Evolutionary conservation across 208 protist species (phyloP).

Genomic region (Acanthamoeba healyi): DNA sequence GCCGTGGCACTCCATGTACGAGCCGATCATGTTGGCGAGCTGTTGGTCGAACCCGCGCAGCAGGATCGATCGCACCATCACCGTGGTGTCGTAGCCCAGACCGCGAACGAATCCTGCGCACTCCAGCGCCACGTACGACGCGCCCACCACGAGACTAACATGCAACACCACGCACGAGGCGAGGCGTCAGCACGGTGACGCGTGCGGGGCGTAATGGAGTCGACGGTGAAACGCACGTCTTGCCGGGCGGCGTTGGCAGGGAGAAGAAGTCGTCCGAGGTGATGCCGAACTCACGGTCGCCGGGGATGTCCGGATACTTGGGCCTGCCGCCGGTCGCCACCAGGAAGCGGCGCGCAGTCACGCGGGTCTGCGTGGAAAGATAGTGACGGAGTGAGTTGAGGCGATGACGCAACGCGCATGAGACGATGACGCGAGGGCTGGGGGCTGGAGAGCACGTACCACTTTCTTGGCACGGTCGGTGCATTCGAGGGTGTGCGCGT

Average conservation of each 20-base stretch:
- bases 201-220: too few relatives aligned
- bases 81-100: slow-evolving; percentile 92
- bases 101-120: slow-evolving; percentile 93
- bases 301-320: slow-evolving; percentile 88
- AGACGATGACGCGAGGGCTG: not conserved
- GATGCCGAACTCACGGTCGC: slow-evolving; percentile 87
- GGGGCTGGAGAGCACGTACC: not conserved
- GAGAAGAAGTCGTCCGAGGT: slow-evolving; percentile 93
- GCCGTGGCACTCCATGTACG: slow-evolving; percentile 88
- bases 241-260: slow-evolving; percentile 88
- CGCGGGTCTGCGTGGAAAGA: not conserved
- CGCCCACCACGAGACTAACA: slow-evolving; percentile 89
- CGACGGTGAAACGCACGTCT: slow-evolving; percentile 82
- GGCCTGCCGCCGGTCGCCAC: slow-evolving; percentile 91
- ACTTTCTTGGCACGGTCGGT: slow-evolving; percentile 74
- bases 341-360: slow-evolving; percentile 88
- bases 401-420: not conserved
- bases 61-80: slow-evolving; percentile 93
- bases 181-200: too few relatives aligned
- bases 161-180: not conserved
- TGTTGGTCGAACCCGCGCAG: slow-evolving; percentile 95
- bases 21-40: slow-evolving; percentile 87
- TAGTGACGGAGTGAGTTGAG: not conserved
- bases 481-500: slow-evolving; percentile 89
- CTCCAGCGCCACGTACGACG: slow-evolving; percentile 95